Conservation (phyloP, 306 rosid species). For the Benincasa hispida region DNA sequence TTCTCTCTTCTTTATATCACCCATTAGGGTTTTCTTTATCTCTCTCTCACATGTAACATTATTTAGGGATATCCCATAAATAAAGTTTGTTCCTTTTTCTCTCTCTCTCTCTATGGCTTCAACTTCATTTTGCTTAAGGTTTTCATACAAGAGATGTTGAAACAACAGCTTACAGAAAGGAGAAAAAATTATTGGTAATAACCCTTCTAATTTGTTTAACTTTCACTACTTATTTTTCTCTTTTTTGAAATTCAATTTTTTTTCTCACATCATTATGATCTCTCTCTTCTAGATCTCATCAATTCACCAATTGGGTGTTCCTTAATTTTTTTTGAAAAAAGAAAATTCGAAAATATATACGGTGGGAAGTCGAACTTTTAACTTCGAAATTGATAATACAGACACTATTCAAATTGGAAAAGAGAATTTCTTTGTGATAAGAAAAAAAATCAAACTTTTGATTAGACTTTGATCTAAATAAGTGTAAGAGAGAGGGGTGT, state of each 20-base stretch:
- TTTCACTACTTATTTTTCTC: background rate
- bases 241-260: background rate
- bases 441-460: background rate
- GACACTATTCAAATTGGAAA: too few relatives aligned
- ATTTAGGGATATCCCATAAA: background rate
- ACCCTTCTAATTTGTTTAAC: background rate
- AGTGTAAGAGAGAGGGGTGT: background rate
- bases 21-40: slow-evolving; percentile 48
- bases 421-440: background rate
- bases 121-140: slow-evolving; percentile 28
- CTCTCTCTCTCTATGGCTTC: slow-evolving; percentile 22
- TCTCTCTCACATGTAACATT: slow-evolving; percentile 2
- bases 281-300: background rate
- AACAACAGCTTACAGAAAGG: slow-evolving; percentile 2
- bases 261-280: background rate
- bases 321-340: background rate
- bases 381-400: too few relatives aligned
- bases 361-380: too few relatives aligned
- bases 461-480: background rate
- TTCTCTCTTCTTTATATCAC: slow-evolving; percentile 30
- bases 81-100: background rate
- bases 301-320: background rate
- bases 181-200: background rate
- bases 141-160: slow-evolving; percentile 2
- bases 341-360: too few relatives aligned